phyloP scores from a whole-genome alignment of 805 yeast species.

The Kuraishia cidri region DNA sequence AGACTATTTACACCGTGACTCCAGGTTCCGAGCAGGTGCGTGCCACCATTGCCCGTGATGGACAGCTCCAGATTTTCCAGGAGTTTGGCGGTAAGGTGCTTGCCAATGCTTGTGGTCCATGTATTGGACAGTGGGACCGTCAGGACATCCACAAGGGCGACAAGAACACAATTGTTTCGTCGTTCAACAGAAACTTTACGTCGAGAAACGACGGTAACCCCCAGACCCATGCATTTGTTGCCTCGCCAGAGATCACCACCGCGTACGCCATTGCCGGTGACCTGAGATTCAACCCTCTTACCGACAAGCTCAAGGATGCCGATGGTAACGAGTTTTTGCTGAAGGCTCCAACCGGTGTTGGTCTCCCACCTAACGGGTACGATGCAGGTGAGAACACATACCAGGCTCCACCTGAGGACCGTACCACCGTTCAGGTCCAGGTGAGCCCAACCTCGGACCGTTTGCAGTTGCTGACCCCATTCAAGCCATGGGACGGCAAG shows the following conservation, averaged over 20 bases:
- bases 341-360: conserved; percentile 73
- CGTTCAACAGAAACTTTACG: conserved; percentile 96
- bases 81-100: conserved; percentile 90
- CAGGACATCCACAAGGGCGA: conserved; percentile 56
- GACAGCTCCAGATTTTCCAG: conserved; percentile 79
- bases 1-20: conserved; percentile 86
- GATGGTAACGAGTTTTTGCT: conserved; percentile 73
- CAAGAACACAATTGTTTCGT: conserved; percentile 86
- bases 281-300: conserved; percentile 84
- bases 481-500: conserved; percentile 94
- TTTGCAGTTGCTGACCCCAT: conserved; percentile 89
- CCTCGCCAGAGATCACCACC: conserved; percentile 97
- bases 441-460: conserved; percentile 92
- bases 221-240: conserved; percentile 92
- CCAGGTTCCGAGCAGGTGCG: conserved; percentile 99
- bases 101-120: conserved; percentile 99
- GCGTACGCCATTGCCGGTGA: conserved; percentile 95
- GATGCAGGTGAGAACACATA: conserved; percentile 67
- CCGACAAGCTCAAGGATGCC: conserved; percentile 67
- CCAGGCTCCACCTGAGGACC: conserved; percentile 94
- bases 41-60: conserved; percentile 97
- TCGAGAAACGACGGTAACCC: conserved; percentile 98
- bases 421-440: conserved; percentile 62
- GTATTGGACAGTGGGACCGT: conserved; percentile 99
- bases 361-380: conserved; percentile 72